Percentiles rank a stretch among this genome's conserved stretches.
phyloP scores from a whole-genome alignment of 1,284 basidiomycete species.

The Sparassis latifolia region DNA sequence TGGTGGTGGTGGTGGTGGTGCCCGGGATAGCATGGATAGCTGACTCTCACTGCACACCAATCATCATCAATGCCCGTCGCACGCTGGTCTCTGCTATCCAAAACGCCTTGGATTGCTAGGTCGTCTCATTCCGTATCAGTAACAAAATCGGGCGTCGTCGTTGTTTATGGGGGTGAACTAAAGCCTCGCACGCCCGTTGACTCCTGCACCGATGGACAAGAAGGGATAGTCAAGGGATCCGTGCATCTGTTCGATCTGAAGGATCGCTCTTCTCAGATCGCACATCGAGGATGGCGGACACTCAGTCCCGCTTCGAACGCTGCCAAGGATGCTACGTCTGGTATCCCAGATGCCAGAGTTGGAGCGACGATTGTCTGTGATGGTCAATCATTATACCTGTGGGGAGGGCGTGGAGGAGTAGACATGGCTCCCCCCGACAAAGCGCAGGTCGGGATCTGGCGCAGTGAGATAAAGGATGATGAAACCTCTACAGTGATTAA shows the following conservation, averaged over 20 bases:
- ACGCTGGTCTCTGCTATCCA: slow-evolving; percentile 19
- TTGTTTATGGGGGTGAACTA: slow-evolving; percentile 35
- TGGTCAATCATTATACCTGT: slow-evolving; percentile 29
- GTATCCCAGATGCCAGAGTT: slow-evolving; percentile 26
- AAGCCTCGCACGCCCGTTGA: slow-evolving; percentile 34
- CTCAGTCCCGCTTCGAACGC: slow-evolving; percentile 8
- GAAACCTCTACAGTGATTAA: background rate
- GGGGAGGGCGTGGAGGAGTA: slow-evolving; percentile 37
- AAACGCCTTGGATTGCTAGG: slow-evolving; percentile 17
- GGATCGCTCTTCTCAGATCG: background rate
- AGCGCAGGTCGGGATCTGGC: slow-evolving; percentile 28
- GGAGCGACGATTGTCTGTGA: slow-evolving; percentile 27
- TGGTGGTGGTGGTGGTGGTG: too few species aligned
- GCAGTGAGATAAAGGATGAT: slow-evolving; percentile 1
- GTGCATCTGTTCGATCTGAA: slow-evolving; percentile 23
- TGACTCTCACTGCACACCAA: too few species aligned
- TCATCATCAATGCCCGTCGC: slow-evolving; percentile 11
- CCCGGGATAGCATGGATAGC: too few species aligned
- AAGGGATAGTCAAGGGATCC: slow-evolving; percentile 12
- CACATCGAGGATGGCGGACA: slow-evolving; percentile 8
- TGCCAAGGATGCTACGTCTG: background rate
- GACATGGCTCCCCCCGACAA: slow-evolving; percentile 30
- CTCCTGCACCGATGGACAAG: slow-evolving; percentile 3
- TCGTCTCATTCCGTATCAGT: slow-evolving; percentile 27
- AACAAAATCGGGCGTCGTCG: slow-evolving; percentile 18